Evolutionary conservation across 768 basidiomycete genomes (phyloP).

Genomic region (Suillus subalutaceus): DNA sequence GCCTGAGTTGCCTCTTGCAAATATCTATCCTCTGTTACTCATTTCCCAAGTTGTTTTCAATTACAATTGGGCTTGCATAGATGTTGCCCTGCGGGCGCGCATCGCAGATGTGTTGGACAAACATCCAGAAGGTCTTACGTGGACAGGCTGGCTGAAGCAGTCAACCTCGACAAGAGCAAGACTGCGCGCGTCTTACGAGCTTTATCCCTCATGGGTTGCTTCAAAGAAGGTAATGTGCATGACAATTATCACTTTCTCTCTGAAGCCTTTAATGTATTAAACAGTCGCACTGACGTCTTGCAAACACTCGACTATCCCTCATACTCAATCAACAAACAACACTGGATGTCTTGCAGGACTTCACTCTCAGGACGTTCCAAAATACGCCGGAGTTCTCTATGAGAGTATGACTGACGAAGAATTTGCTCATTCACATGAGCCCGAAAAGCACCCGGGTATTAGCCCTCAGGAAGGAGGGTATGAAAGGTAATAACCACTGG

Average conservation of each 20-base stretch:
- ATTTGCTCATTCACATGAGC: conserved; percentile 24
- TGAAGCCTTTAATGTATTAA: not conserved
- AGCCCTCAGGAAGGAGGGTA: conserved; percentile 18
- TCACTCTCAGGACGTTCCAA: conserved; percentile 11
- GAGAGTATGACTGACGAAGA: conserved; percentile 29
- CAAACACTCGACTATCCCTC: conserved; percentile 39
- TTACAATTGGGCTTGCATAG: conserved; percentile 31
- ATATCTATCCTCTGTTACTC: not conserved
- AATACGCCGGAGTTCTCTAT: conserved; percentile 21
- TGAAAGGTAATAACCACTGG: not conserved
- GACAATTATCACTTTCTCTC: no score
- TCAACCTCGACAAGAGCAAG: conserved; percentile 29
- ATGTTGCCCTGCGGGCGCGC: conserved; percentile 25
- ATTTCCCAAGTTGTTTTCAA: conserved; percentile 16
- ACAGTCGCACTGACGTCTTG: conserved; percentile 31
- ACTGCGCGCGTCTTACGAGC: conserved; percentile 34
- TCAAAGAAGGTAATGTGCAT: conserved; percentile 27
- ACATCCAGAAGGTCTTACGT: conserved; percentile 32
- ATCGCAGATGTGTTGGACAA: conserved; percentile 29
- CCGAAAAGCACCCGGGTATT: conserved; percentile 25
- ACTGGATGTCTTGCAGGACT: conserved; percentile 14
- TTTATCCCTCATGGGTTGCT: conserved; percentile 33
- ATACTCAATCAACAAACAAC: conserved; percentile 21
- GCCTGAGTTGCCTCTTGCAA: not conserved
- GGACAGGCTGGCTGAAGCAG: conserved; percentile 24